Conservation (phyloP, 1,139 yeast species). For the Debaryomyces psychrophilus region DNA sequence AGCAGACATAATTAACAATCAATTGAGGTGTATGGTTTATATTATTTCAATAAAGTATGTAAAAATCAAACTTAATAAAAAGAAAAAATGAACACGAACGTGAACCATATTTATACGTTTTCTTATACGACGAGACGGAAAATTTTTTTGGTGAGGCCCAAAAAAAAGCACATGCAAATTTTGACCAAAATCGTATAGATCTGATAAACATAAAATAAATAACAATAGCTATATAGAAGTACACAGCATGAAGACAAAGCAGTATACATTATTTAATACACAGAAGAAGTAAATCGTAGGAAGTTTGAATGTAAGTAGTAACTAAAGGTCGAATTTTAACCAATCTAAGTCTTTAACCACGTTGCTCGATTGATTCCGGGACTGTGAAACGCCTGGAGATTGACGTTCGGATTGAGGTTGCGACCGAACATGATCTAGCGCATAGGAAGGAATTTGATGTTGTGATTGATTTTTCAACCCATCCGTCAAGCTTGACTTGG, state of each 20-base stretch:
- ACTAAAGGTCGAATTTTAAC: slow-evolving; percentile 48
- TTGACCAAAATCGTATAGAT: background rate
- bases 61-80: slow-evolving; percentile 1
- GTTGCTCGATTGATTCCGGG: slow-evolving; percentile 11
- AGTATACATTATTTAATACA: slow-evolving; percentile 1
- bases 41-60: slow-evolving; percentile 3
- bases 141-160: slow-evolving; percentile 7
- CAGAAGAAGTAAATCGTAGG: background rate
- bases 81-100: slow-evolving; percentile 5
- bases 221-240: background rate
- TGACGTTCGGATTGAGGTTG: slow-evolving; percentile 3
- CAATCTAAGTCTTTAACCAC: slow-evolving; percentile 44
- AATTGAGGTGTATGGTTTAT: slow-evolving; percentile 1
- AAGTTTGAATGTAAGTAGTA: background rate
- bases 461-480: slow-evolving; percentile 29
- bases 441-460: slow-evolving; percentile 8
- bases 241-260: background rate
- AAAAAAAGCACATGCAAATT: slow-evolving; percentile 8
- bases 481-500: slow-evolving; percentile 30
- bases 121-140: slow-evolving; percentile 7
- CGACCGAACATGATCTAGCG: slow-evolving; percentile 3
- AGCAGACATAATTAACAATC: slow-evolving; percentile 27
- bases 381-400: background rate
- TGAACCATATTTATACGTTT: slow-evolving; percentile 7
- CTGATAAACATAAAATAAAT: background rate